Conservation (phyloP, 345 rosid genomes). For the Camelina sativa region DNA sequence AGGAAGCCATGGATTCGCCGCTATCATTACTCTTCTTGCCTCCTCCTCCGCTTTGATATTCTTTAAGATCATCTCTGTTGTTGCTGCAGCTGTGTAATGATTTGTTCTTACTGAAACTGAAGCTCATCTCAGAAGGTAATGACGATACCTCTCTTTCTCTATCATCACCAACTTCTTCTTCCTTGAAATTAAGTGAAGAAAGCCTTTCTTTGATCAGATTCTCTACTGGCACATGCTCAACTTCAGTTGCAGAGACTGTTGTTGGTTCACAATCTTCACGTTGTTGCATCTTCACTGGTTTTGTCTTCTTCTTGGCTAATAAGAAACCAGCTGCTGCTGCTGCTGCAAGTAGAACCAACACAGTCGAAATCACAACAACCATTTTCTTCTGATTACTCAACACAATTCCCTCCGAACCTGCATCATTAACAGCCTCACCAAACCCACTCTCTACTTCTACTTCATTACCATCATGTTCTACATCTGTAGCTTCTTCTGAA, state of each 20-base stretch:
- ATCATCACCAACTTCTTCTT: slow-evolving; percentile 46
- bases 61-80: slow-evolving; percentile 33
- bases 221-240: slow-evolving; percentile 31
- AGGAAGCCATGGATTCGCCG: slow-evolving; percentile 69
- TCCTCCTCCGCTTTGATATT: slow-evolving; percentile 52
- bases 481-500: slow-evolving; percentile 31
- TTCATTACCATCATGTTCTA: slow-evolving; percentile 19
- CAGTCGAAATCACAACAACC: slow-evolving; percentile 44
- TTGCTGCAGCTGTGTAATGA: slow-evolving; percentile 43
- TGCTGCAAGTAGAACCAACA: slow-evolving; percentile 46
- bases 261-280: slow-evolving; percentile 34
- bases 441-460: slow-evolving; percentile 40
- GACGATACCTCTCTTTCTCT: slow-evolving; percentile 28
- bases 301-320: slow-evolving; percentile 47
- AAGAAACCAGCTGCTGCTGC: slow-evolving; percentile 47
- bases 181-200: slow-evolving; percentile 47
- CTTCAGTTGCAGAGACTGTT: slow-evolving; percentile 22
- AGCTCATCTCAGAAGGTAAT: slow-evolving; percentile 47
- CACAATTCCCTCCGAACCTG: background rate
- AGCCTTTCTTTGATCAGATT: slow-evolving; percentile 42
- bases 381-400: slow-evolving; percentile 25
- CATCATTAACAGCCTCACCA: slow-evolving; percentile 22
- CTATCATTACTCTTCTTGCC: slow-evolving; percentile 47
- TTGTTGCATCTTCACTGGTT: slow-evolving; percentile 15
- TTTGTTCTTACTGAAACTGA: slow-evolving; percentile 54